Conservation (phyloP, 1,139 yeast species). For the Blastobotrys arbuscula region DNA sequence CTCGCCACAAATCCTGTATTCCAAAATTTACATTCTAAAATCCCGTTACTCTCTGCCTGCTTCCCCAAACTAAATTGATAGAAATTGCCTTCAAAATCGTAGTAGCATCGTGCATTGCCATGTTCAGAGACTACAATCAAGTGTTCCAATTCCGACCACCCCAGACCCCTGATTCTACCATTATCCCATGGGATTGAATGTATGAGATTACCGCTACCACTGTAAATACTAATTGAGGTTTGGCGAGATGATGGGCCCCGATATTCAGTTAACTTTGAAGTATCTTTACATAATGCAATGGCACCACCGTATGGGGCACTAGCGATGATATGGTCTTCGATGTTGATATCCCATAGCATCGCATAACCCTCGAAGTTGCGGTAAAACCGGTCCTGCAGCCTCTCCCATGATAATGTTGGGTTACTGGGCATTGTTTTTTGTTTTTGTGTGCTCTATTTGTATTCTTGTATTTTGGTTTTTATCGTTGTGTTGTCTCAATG, state of each 20-base stretch:
- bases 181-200: constrained; percentile 46
- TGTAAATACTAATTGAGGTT: constrained; percentile 42
- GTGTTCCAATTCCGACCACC: constrained; percentile 52
- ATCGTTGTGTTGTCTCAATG: background rate
- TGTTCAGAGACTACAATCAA: constrained; percentile 56
- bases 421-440: constrained; percentile 19
- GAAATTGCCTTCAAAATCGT: constrained; percentile 64
- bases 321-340: constrained; percentile 34
- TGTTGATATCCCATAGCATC: constrained; percentile 32
- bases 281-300: constrained; percentile 36
- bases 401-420: constrained; percentile 33
- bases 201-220: constrained; percentile 48
- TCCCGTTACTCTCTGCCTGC: constrained; percentile 35
- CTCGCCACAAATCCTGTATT: constrained; percentile 39
- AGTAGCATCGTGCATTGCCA: constrained; percentile 60
- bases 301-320: constrained; percentile 44
- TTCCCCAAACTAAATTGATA: constrained; percentile 44
- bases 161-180: constrained; percentile 52
- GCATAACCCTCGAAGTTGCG: constrained; percentile 34
- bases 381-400: constrained; percentile 33
- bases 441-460: background rate
- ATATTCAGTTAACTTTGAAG: constrained; percentile 23
- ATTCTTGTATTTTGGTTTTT: background rate
- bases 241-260: constrained; percentile 26
- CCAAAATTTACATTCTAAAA: constrained; percentile 37